phyloP scores from a whole-genome alignment of 164 flowering plant genomes.

The Aristolochia contorta region DNA sequence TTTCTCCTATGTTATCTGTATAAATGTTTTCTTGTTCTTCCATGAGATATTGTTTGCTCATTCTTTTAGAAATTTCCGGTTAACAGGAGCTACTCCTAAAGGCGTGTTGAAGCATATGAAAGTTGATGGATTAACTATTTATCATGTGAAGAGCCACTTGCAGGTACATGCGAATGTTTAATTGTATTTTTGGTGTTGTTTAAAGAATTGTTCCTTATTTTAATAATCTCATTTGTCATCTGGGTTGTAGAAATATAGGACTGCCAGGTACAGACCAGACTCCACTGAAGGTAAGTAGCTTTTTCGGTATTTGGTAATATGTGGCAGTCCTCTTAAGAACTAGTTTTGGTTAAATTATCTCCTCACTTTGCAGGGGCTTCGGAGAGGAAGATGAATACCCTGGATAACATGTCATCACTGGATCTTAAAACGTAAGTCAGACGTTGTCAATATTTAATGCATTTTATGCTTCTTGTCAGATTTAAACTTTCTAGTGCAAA shows the following conservation, averaged over 20 bases:
- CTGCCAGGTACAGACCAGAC: slow-evolving; percentile 89
- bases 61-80: slow-evolving; percentile 1
- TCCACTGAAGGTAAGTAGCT: slow-evolving; percentile 57
- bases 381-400: slow-evolving; percentile 45
- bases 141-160: slow-evolving; percentile 93
- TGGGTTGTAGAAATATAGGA: slow-evolving; percentile 83
- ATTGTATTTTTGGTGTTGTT: background rate
- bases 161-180: slow-evolving; percentile 40
- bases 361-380: slow-evolving; percentile 30
- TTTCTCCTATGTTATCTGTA: background rate
- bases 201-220: background rate
- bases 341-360: background rate
- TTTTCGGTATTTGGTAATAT: background rate
- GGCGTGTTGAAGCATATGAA: slow-evolving; percentile 91
- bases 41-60: background rate
- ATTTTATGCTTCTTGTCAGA: no score
- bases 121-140: slow-evolving; percentile 83
- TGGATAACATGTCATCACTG: slow-evolving; percentile 57
- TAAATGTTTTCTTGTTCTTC: background rate
- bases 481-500: no score
- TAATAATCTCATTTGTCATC: slow-evolving; percentile 9
- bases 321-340: background rate
- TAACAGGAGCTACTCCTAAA: slow-evolving; percentile 91
- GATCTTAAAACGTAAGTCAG: slow-evolving; percentile 69
- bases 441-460: background rate